phyloP scores from a whole-genome alignment of 257 asterid genomes.

The Nicotiana tabacum region DNA sequence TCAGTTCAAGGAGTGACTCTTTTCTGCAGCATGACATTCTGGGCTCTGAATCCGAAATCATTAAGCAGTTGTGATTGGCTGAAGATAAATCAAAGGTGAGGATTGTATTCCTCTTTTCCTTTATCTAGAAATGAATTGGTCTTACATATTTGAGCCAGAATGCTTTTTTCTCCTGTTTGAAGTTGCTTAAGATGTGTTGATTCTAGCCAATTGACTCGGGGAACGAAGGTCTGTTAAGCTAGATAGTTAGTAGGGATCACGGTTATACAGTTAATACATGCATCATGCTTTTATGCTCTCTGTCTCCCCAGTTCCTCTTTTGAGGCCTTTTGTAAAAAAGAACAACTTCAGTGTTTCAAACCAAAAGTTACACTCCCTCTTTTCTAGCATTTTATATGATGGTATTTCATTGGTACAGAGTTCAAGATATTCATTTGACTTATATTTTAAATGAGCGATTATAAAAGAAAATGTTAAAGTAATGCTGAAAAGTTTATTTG shows the following conservation, averaged over 20 bases:
- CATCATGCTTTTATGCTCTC: not conserved
- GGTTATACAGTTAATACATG: not conserved
- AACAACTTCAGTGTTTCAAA: not conserved
- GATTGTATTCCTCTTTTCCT: not conserved
- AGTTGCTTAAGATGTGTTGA: not conserved
- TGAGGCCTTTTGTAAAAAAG: not conserved
- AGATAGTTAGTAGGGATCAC: not conserved
- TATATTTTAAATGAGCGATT: not conserved
- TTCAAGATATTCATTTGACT: not conserved
- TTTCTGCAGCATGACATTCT: conserved; percentile 6
- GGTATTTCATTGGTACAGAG: not conserved
- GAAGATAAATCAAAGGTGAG: not conserved
- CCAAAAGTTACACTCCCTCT: not conserved
- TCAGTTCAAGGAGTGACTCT: not conserved
- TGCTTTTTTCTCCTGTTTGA: not conserved
- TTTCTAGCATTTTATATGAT: not conserved
- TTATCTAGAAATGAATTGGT: not conserved
- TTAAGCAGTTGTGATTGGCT: not conserved
- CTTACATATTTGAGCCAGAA: not conserved
- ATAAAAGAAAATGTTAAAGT: not conserved
- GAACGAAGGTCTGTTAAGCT: not conserved
- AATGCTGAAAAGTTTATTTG: not conserved
- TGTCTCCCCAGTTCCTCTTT: not conserved
- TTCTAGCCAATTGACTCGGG: not conserved
- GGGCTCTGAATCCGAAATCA: conserved; percentile 2